Conservation (phyloP, 129 eudicot species). For the Calendula officinalis region DNA sequence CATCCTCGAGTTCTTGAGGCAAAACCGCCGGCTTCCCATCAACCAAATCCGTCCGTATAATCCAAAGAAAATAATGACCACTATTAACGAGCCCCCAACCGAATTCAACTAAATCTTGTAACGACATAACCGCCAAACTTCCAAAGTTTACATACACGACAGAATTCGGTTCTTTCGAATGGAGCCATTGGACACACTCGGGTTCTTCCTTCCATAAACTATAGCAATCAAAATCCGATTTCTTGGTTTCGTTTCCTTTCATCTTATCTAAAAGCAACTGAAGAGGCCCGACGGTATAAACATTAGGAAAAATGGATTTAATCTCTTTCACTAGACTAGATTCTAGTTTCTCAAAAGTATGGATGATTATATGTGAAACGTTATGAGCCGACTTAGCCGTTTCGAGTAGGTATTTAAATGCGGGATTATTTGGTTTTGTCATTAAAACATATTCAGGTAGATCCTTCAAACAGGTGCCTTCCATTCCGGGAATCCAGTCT, state of each 20-base stretch:
- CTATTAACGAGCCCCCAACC: conserved; percentile 23
- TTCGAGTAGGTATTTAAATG: not conserved
- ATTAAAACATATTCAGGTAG: not conserved
- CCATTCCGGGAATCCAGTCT: not conserved
- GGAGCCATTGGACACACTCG: not conserved
- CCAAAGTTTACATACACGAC: too few relatives aligned
- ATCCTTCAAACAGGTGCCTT: conserved; percentile 14
- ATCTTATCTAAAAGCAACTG: not conserved
- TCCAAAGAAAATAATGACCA: not conserved
- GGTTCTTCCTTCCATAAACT: not conserved
- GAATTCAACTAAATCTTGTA: too few relatives aligned
- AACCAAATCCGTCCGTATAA: too few relatives aligned
- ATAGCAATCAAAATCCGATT: not conserved
- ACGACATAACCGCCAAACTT: too few relatives aligned
- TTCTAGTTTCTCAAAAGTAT: not conserved
- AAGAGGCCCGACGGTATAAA: conserved; percentile 10
- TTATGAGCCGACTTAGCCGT: not conserved
- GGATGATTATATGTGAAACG: not conserved
- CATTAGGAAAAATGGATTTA: not conserved
- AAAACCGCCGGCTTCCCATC: too few relatives aligned
- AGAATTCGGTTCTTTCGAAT: not conserved
- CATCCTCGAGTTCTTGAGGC: too few relatives aligned
- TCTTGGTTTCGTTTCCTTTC: not conserved
- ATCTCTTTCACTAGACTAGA: not conserved
- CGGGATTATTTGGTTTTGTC: not conserved